Percentiles rank a stretch among this genome's conserved stretches.
Conservation (phyloP, 2,329 filamentous ascomycete genomes). For the Thelonectria blattea region DNA sequence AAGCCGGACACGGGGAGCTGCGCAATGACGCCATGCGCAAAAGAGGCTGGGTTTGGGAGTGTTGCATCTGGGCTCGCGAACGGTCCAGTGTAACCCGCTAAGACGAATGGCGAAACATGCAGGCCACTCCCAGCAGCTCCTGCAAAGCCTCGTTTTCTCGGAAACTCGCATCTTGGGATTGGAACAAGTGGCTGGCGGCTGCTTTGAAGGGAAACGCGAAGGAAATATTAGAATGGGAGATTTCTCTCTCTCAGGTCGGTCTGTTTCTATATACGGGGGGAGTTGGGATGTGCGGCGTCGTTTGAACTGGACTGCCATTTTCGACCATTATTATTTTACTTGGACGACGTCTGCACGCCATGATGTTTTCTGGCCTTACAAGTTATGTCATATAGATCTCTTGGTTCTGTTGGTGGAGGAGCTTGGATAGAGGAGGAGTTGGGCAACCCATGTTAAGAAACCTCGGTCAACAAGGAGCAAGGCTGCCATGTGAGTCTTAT, state of each 20-base stretch:
- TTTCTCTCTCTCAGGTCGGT: constrained; percentile 12
- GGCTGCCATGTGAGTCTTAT: no score
- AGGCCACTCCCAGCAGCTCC: background rate
- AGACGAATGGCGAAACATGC: background rate
- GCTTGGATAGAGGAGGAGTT: background rate
- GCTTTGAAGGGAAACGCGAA: background rate
- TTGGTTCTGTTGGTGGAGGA: background rate
- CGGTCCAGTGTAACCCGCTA: constrained; percentile 3
- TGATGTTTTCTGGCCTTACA: background rate
- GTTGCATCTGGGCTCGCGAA: constrained; percentile 17
- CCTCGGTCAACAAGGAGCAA: no score
- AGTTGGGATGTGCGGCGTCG: constrained; percentile 25
- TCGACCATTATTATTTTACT: constrained; percentile 5
- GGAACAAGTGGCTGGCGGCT: constrained; percentile 4
- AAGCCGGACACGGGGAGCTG: background rate
- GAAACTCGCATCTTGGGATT: background rate
- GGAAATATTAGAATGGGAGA: constrained; percentile 14
- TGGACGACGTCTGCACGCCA: background rate
- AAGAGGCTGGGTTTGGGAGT: constrained; percentile 14
- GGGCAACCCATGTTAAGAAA: background rate
- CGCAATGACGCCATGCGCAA: constrained; percentile 10
- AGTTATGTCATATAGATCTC: background rate
- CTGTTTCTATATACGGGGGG: constrained; percentile 14
- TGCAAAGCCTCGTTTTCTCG: background rate
- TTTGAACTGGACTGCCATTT: constrained; percentile 18